phyloP scores from a whole-genome alignment of 2,329 filamentous ascomycete genomes.

The Penicillium brasilianum region DNA sequence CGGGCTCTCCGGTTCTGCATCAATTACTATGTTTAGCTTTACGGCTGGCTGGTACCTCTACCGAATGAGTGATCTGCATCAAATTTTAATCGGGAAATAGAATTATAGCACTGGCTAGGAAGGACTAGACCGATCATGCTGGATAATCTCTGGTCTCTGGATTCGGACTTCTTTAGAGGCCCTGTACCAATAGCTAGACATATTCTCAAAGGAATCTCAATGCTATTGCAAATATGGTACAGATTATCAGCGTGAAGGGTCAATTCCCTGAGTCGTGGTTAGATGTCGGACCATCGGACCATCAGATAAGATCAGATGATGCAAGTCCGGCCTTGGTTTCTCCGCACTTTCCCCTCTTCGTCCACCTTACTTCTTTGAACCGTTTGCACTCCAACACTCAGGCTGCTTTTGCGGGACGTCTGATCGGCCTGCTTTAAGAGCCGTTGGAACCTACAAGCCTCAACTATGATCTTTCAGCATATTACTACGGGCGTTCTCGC shows the following conservation, averaged over 20 bases:
- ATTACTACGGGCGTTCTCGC: slow-evolving; percentile 22
- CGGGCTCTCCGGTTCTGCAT: not conserved
- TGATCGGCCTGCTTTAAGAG: not conserved
- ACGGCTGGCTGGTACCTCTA: not conserved
- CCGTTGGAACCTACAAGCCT: not conserved
- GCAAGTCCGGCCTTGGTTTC: slow-evolving; percentile 10
- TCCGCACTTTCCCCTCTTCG: slow-evolving; percentile 16
- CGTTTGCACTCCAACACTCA: slow-evolving; percentile 2
- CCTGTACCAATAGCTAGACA: too few species aligned
- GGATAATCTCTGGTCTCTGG: too few species aligned
- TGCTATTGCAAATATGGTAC: too few species aligned
- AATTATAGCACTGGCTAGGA: too few species aligned
- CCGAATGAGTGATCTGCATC: too few species aligned
- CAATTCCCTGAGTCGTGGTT: too few species aligned
- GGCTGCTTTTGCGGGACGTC: not conserved
- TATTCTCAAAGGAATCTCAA: too few species aligned
- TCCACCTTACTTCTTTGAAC: slow-evolving; percentile 4
- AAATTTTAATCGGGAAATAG: too few species aligned
- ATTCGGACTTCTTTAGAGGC: too few species aligned
- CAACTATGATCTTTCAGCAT: slow-evolving; percentile 4
- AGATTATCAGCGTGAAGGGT: too few species aligned
- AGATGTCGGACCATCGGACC: slow-evolving; percentile 1
- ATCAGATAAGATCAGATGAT: slow-evolving; percentile 46
- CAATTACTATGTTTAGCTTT: not conserved
- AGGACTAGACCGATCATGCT: too few species aligned